A percentile compares a stretch with the other conserved stretches of the same genome.
These are phyloP conservation scores for Cladosporium halotolerans DNA, from an alignment of 2,329 filamentous ascomycete species.

Conservation along the genomic window DNA sequence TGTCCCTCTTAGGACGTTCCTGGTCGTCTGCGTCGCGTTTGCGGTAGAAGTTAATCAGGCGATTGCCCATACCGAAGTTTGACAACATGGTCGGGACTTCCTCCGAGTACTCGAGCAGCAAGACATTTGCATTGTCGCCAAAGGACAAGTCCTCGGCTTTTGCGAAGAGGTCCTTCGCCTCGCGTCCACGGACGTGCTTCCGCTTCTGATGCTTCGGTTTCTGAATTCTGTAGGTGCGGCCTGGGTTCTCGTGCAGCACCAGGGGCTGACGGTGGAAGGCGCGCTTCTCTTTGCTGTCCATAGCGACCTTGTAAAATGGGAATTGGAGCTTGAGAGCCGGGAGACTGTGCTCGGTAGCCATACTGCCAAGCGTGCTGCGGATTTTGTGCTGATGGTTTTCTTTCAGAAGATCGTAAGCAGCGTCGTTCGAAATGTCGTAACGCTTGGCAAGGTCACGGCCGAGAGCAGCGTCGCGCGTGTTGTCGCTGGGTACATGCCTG, in stretches of 20 bases:
- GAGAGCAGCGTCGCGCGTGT: conserved; percentile 62
- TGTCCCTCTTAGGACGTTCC: conserved; percentile 67
- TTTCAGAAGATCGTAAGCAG: conserved; percentile 90
- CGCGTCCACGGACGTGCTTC: conserved; percentile 74
- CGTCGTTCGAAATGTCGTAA: conserved; percentile 95
- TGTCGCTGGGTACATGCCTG: conserved; percentile 43
- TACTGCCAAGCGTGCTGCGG: conserved; percentile 80
- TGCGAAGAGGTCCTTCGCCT: conserved; percentile 70
- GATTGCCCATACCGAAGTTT: conserved; percentile 95
- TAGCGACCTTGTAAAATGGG: conserved; percentile 89
- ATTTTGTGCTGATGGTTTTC: conserved; percentile 97
- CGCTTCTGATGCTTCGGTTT: conserved; percentile 68
- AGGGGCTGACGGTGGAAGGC: conserved; percentile 80
- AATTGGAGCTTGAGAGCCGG: conserved; percentile 86
- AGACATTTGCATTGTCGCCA: conserved; percentile 79
- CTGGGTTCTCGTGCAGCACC: conserved; percentile 53
- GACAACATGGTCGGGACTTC: conserved; percentile 86
- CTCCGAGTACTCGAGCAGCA: conserved; percentile 93
- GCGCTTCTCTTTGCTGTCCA: conserved; percentile 64
- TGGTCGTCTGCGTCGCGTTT: conserved; percentile 74
- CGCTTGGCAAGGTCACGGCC: conserved; percentile 69
- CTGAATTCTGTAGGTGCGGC: conserved; percentile 65
- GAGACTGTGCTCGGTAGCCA: conserved; percentile 90
- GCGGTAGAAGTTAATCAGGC: conserved; percentile 94
- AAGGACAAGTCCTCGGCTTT: conserved; percentile 71